Base-by-base conservation (phyloP, 2,329 filamentous ascomycete species). In the Ophiosphaerella herpotricha region DNA sequence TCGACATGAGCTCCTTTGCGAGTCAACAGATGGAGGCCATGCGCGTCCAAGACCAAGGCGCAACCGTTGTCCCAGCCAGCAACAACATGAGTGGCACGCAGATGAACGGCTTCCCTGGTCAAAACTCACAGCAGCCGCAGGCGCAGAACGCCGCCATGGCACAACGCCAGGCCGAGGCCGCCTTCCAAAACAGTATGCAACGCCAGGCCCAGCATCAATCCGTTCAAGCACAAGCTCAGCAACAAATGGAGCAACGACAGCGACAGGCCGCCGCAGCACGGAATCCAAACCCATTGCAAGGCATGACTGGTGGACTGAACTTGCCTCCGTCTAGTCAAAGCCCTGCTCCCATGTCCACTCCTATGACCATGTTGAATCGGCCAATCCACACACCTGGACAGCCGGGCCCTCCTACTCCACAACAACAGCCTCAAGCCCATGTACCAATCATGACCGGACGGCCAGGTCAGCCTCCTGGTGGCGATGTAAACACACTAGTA, bases 1-100 rank as follows among this genome's bases (percentile, higher is more conserved):
- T 79, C 46, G 75, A 80, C 55, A 77, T 85, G 55, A 80, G 81
- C 47, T 80, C 83, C 37, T 78, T 85, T 34, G 76, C 83, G 48
- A 81, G 80, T 24, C 83, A 85, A 58, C 84, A 86, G 68, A 80
- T 80, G 35, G 83, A 84, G 55, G 83, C 82, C n/a, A 69, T 85
- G 57, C 81, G 83, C 44, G 80, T 80, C 13, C 82, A 84, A 60
- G 81, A 85, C 67, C 80, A 80, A 41, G 84, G 84, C 7, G 82
- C 85, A 54, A 74, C 82, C 36, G 84, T 86, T n/a, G 84, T 87
- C 3, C 84, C 84, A 8, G 84, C 83, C 6, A 87, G 82, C 67
- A 83, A 81, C 60, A 81, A 81, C 44, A 76, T 77, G 52, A 80
- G 73, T 31, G 70, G 70, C 5, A 53, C 52, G 18, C 72, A 73